Conservation (phyloP, 148 eudicot species). For the Silene latifolia region DNA sequence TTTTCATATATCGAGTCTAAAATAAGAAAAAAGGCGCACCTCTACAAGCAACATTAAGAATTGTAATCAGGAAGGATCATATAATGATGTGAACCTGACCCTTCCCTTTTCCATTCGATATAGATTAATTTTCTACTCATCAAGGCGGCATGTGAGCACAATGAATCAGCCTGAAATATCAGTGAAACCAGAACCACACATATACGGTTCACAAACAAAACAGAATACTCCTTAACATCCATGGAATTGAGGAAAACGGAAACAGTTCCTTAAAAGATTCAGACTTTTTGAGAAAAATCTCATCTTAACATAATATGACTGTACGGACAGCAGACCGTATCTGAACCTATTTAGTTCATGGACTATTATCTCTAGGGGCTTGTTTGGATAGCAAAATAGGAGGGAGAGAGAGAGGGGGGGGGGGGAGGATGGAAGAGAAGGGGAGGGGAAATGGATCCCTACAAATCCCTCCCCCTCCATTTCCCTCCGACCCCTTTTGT, state of each 20-base stretch:
- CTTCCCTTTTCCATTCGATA: not conserved
- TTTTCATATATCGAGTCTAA: not conserved
- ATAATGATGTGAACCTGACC: not conserved
- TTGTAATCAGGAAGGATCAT: not conserved
- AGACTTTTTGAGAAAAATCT: not conserved
- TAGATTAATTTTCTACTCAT: conserved; percentile 1
- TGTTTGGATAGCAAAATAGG: too few species aligned
- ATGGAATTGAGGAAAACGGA: not conserved
- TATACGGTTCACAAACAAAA: not conserved
- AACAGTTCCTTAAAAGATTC: not conserved
- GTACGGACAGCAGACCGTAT: not conserved
- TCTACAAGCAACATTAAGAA: not conserved
- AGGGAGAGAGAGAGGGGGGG: too few species aligned
- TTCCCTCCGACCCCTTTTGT: too few species aligned
- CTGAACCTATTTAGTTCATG: not conserved
- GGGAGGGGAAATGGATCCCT: too few species aligned
- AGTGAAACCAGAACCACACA: not conserved
- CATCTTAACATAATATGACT: not conserved
- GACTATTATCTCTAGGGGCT: not conserved
- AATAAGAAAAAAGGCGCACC: not conserved
- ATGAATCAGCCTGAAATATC: not conserved
- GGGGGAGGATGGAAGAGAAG: too few species aligned
- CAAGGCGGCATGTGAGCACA: not conserved
- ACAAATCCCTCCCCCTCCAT: too few species aligned
- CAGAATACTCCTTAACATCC: not conserved